phyloP scores from a whole-genome alignment of 805 yeast species.

The Huiozyma sinensis region DNA sequence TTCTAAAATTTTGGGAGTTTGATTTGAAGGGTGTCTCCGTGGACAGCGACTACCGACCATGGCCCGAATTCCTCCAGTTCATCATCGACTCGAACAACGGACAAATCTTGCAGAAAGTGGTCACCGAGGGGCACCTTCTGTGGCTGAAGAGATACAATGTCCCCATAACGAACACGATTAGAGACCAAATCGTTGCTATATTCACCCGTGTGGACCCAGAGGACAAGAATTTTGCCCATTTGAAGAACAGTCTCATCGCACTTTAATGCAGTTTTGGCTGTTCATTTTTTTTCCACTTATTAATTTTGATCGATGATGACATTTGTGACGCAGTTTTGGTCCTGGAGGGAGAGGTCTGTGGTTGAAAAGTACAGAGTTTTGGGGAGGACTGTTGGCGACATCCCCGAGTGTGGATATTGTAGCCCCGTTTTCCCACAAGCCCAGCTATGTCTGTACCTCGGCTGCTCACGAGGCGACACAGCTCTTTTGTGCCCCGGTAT shows the following conservation, averaged over 20 bases:
- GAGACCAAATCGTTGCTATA: slow-evolving; percentile 7
- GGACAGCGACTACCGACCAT: slow-evolving; percentile 18
- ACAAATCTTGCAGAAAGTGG: slow-evolving; percentile 7
- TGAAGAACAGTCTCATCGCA: not conserved
- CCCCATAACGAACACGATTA: slow-evolving; percentile 10
- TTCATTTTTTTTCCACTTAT: not conserved
- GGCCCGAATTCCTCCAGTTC: slow-evolving; percentile 15
- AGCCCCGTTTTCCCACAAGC: not conserved
- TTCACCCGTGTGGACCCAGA: slow-evolving; percentile 6
- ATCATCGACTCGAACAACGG: slow-evolving; percentile 11
- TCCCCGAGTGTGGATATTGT: no score
- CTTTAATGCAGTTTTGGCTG: not conserved
- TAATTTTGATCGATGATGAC: not conserved
- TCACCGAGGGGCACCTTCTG: slow-evolving; percentile 17
- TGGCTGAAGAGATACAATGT: slow-evolving; percentile 19
- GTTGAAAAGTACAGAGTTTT: not conserved
- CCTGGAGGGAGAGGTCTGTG: not conserved
- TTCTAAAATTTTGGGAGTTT: slow-evolving; percentile 19
- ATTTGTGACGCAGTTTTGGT: not conserved
- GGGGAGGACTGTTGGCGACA: not conserved
- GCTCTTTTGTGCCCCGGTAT: slow-evolving; percentile 50
- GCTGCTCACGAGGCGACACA: not conserved
- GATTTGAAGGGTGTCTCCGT: slow-evolving; percentile 5
- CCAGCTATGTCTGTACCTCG: not conserved
- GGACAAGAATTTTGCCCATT: not conserved